phyloP scores from a whole-genome alignment of 208 protist genomes.

The Trypanosoma avium region DNA sequence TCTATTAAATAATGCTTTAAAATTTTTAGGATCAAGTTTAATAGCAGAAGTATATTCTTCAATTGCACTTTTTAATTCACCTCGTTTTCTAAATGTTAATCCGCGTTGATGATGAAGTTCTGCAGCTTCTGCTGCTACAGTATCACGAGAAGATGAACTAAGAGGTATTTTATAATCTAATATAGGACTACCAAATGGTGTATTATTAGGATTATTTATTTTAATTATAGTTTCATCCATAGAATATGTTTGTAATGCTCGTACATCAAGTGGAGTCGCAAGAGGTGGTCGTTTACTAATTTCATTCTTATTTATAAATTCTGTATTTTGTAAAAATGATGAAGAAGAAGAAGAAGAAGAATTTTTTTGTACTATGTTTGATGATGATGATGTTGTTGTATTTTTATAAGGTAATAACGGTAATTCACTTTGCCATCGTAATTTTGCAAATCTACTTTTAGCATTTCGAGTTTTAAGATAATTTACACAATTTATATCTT shows the following conservation, averaged over 20 bases:
- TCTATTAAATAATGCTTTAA: slow-evolving; percentile 90
- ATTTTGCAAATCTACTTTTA: slow-evolving; percentile 17
- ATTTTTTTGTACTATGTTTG: too few species aligned
- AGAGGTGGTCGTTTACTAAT: not conserved
- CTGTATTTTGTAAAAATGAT: too few species aligned
- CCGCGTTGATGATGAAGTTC: slow-evolving; percentile 76
- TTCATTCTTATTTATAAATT: not conserved
- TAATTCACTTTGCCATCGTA: not conserved
- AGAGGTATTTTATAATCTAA: not conserved
- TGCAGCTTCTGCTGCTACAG: slow-evolving; percentile 25
- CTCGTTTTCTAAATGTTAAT: slow-evolving; percentile 52
- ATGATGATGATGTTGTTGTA: too few species aligned
- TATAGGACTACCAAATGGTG: slow-evolving; percentile 5
- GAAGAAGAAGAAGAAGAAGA: not conserved
- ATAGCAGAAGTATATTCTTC: slow-evolving; percentile 83
- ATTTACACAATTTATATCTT: slow-evolving; percentile 26
- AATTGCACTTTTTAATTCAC: slow-evolving; percentile 72
- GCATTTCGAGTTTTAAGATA: slow-evolving; percentile 6
- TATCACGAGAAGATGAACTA: not conserved
- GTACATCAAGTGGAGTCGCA: not conserved
- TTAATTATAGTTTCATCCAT: not conserved
- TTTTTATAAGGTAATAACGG: not conserved
- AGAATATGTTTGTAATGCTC: not conserved
- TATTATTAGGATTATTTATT: not conserved
- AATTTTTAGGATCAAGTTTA: slow-evolving; percentile 64